Evolutionary conservation across 2,329 filamentous ascomycete genomes (phyloP), one percentile per base, ranked within the genome.

Genomic region (Biscogniauxia mediterranea): DNA sequence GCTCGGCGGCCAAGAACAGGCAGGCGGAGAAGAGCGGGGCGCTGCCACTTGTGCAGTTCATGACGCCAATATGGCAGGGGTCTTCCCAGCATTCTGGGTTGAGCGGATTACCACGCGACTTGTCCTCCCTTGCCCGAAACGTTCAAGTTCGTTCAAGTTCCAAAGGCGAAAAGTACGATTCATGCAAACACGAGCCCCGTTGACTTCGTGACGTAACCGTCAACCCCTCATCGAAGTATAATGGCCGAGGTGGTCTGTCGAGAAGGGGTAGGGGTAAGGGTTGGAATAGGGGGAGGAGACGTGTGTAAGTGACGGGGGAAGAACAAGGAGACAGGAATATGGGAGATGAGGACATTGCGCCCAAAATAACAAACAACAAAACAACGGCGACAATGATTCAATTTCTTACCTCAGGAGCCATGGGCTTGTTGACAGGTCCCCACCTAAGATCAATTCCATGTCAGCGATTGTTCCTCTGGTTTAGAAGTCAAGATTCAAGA

Each of bases 351-450:
- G 28, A 32, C 2, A 32, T 32, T 32, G 28, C 23, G 23, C 23
- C 23, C 2, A 23, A 23, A 23, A 6, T 9, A 13, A 9, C 11
- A 23, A 23, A 6, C 2, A 13, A 9, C 11, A 32, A 32, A 32
- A 32, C 28, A 4, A 32, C 7, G 11, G 7, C 11, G 7, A 32
- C 2, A 32, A 32, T 23, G 23, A 23, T 23, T 23, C 28, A 32
- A 52, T 21, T 52, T 81, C 91, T 88, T 89, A 98, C 95, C 79
- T 98, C 93, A 72, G 93, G 87, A 70, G 87, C 89, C 95, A 99
- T 99, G 76, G 94, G 91, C 87, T 98, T 98, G 86, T 99, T 99
- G 70, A 99, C 95, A 60, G 95, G 94, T 74, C 95, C 95, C 95
- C 95, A 98, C 80, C 81, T 83, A 62, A 57, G 58, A 66, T 55